Base-by-base conservation (phyloP, 192 early-diverging fungal species). In the Obelidium mucronatum region DNA sequence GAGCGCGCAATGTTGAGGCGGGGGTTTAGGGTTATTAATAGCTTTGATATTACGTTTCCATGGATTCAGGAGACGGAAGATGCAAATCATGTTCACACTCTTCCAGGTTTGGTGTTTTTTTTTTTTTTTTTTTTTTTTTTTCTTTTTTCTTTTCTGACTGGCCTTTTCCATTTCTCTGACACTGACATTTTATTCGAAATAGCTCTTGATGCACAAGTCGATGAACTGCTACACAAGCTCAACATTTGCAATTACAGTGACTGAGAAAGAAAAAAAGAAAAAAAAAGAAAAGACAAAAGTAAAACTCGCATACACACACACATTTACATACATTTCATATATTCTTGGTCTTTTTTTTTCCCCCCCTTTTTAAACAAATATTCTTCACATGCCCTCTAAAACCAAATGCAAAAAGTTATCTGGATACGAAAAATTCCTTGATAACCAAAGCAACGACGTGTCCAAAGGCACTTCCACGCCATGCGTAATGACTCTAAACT, bases 361-460 rank as follows among this genome's bases (percentile, higher is more conserved):
- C 8, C 0, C 31, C n/a, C 63, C n/a, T n/a, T n/a, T n/a, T n/a
- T n/a, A n/a, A n/a, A n/a, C n/a, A n/a, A n/a, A n/a, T n/a, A n/a
- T n/a, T n/a, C n/a, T n/a, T n/a, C n/a, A n/a, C n/a, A n/a, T n/a
- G n/a, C n/a, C n/a, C n/a, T n/a, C n/a, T n/a, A 65, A 65, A 69
- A 93, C 93, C 72, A 95, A 78, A 78, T 95, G 94, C 70, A 95
- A 78, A 79, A 95, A 95, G 78, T 90, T 92, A 81, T 95, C 94
- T 4, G 91, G 86, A 79, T 93, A 93, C 28, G 88, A 89, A 42
- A 92, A 80, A 77, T 93, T 91, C 35, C 89, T 85, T 40, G 90
- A 88, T 26, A 93, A 88, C 93, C 93, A 94, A 40, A 86, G 61
- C 30, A 94, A 80, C 0, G 93, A 93, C 35, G 90, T 91, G 34